phyloP scores from a whole-genome alignment of 2,329 filamentous ascomycete genomes.

The Nigrospora sphaerica region DNA sequence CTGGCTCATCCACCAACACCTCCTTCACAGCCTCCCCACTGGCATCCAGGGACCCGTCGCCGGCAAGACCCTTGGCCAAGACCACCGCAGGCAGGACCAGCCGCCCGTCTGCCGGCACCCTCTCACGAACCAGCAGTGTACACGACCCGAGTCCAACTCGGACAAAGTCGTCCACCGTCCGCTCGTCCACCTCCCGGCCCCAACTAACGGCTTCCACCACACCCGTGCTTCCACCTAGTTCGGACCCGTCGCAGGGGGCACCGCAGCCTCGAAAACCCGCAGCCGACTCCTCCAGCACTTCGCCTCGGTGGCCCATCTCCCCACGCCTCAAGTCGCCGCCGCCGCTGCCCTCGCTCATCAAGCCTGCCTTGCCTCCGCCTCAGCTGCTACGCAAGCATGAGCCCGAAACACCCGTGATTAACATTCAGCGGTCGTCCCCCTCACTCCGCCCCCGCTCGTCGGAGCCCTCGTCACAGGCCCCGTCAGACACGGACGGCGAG shows the following conservation, averaged over 20 bases:
- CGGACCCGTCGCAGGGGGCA: constrained; percentile 56
- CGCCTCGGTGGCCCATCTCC: constrained; percentile 69
- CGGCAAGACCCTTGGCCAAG: constrained; percentile 13
- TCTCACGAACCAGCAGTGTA: constrained; percentile 52
- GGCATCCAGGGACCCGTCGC: constrained; percentile 22
- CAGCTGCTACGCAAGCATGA: constrained; percentile 34
- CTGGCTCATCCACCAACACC: constrained; percentile 17
- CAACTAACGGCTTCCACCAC: constrained; percentile 60
- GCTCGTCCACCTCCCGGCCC: constrained; percentile 55
- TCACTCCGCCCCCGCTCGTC: constrained; percentile 30
- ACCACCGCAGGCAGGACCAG: constrained; percentile 10
- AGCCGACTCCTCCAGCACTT: constrained; percentile 43
- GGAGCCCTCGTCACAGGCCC: constrained; percentile 25
- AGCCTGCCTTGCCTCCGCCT: constrained; percentile 20
- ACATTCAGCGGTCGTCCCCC: constrained; percentile 42
- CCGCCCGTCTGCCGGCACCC: constrained; percentile 28
- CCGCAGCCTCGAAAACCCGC: constrained; percentile 57
- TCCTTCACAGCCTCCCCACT: constrained; percentile 21
- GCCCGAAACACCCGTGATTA: constrained; percentile 43
- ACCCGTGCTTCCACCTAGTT: constrained; percentile 53
- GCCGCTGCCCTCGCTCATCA: constrained; percentile 55
- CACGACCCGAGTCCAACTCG: constrained; percentile 59
- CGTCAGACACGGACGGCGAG: constrained; percentile 46
- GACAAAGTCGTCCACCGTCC: constrained; percentile 38
- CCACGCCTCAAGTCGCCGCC: constrained; percentile 73